A percentile compares a stretch with the other conserved stretches of the same genome.
Evolutionary conservation across 495 filamentous ascomycete genomes (phyloP).

Genomic region (Penicillium roqueforti): DNA sequence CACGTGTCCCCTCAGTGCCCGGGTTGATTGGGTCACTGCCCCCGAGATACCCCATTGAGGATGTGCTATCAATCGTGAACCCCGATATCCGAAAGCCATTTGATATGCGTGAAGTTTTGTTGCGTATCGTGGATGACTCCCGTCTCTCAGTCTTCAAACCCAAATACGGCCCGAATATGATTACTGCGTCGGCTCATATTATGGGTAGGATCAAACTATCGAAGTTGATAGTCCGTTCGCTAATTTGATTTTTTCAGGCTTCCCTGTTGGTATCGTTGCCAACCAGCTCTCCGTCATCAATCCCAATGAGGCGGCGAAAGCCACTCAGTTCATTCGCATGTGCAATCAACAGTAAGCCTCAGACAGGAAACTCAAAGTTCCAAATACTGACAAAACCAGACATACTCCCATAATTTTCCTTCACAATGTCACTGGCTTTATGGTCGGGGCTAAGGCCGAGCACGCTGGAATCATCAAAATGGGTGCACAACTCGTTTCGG

Average conservation of each 20-base stretch:
- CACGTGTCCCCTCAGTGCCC: background rate
- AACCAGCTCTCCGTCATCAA: constrained; percentile 31
- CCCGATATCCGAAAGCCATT: constrained; percentile 32
- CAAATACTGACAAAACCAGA: constrained; percentile 5
- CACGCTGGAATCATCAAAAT: constrained; percentile 32
- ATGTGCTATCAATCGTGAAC: constrained; percentile 24
- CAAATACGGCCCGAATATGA: constrained; percentile 26
- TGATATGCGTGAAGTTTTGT: constrained; percentile 30
- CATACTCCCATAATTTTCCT: constrained; percentile 31
- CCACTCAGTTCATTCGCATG: constrained; percentile 28
- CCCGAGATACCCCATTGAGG: constrained; percentile 23
- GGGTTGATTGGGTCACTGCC: constrained; percentile 4
- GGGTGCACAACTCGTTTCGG: constrained; percentile 31
- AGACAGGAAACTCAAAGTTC: background rate
- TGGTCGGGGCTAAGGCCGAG: constrained; percentile 34
- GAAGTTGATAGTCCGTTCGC: no score
- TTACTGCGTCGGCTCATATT: constrained; percentile 30
- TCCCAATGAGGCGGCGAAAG: constrained; percentile 27
- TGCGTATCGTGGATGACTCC: constrained; percentile 30
- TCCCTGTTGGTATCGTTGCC: constrained; percentile 29
- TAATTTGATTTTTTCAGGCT: constrained; percentile 13
- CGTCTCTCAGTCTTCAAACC: constrained; percentile 29
- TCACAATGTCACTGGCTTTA: constrained; percentile 36
- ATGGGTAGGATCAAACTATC: constrained; percentile 19
- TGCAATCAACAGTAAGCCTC: constrained; percentile 28